Conservation (phyloP, 1,284 basidiomycete genomes). For the Coniferiporia sulphurascens region DNA sequence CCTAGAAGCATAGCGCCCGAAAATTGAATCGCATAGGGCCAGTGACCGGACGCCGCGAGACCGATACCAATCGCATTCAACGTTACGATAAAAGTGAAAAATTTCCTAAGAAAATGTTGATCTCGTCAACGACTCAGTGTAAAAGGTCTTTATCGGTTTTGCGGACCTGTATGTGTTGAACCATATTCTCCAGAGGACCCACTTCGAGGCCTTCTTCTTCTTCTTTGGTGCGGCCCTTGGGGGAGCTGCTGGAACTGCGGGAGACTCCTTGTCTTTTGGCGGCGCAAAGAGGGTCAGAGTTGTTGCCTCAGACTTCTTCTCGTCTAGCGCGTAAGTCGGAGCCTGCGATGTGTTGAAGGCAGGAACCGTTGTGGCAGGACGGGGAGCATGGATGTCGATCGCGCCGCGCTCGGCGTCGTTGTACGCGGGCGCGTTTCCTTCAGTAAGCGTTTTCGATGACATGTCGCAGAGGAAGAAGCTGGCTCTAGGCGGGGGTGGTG, state of each 20-base stretch:
- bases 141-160: conserved; percentile 5
- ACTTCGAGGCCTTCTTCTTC: conserved; percentile 48
- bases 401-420: conserved; percentile 58
- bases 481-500: conserved; percentile 5
- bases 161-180: conserved; percentile 63
- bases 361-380: conserved; percentile 11
- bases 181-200: conserved; percentile 57
- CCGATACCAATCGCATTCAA: conserved; percentile 58
- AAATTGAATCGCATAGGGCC: conserved; percentile 54
- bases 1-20: conserved; percentile 57
- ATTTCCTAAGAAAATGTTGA: conserved; percentile 41
- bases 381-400: conserved; percentile 22
- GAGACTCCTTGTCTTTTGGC: conserved; percentile 15
- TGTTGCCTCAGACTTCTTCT: conserved; percentile 15
- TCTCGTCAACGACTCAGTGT: not conserved
- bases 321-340: conserved; percentile 15
- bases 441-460: conserved; percentile 5
- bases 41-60: conserved; percentile 59
- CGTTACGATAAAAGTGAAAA: conserved; percentile 53
- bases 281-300: conserved; percentile 9
- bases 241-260: conserved; percentile 14
- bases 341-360: conserved; percentile 12
- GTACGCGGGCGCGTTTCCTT: conserved; percentile 15
- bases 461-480: conserved; percentile 4
- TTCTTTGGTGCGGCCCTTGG: conserved; percentile 28